Evolutionary conservation across 768 basidiomycete species (phyloP).

Genomic region (Glaciozyma martinii): DNA sequence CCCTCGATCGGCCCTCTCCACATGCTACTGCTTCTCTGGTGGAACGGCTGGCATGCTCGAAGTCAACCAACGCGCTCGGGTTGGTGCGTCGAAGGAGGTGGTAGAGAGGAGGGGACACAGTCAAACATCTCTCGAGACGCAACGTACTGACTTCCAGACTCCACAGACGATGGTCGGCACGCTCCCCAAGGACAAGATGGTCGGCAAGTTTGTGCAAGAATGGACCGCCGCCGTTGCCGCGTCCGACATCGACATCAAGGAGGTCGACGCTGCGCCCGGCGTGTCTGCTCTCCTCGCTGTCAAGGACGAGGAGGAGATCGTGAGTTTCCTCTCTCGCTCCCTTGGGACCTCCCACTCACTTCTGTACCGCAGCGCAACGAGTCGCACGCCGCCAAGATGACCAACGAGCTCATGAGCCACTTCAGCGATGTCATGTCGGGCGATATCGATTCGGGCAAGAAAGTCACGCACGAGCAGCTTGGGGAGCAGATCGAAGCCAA

Average conservation of each 20-base stretch:
- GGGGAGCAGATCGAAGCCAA: constrained; percentile 77
- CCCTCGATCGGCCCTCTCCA: no score
- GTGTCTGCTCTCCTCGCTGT: constrained; percentile 70
- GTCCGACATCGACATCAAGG: constrained; percentile 49
- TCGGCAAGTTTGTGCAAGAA: constrained; percentile 76
- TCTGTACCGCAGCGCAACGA: constrained; percentile 57
- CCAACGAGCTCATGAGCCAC: constrained; percentile 73
- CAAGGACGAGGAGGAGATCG: constrained; percentile 87
- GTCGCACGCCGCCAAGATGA: constrained; percentile 64
- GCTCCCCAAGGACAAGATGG: constrained; percentile 70
- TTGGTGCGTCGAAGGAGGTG: no score
- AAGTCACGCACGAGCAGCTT: constrained; percentile 78
- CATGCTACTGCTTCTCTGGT: no score
- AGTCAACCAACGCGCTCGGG: no score
- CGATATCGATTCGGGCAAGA: constrained; percentile 83
- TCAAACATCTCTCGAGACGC: no score
- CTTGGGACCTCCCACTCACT: background rate
- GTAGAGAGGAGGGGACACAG: no score
- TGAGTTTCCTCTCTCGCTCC: constrained; percentile 41
- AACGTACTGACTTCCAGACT: background rate
- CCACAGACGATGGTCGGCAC: constrained; percentile 57
- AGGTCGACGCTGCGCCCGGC: constrained; percentile 66
- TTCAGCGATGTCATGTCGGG: constrained; percentile 79
- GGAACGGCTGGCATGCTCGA: no score
- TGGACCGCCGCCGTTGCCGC: constrained; percentile 50